These are phyloP conservation scores for Tetracentron sinense DNA, from an alignment of 164 flowering plant species.

Conservation along the genomic window DNA sequence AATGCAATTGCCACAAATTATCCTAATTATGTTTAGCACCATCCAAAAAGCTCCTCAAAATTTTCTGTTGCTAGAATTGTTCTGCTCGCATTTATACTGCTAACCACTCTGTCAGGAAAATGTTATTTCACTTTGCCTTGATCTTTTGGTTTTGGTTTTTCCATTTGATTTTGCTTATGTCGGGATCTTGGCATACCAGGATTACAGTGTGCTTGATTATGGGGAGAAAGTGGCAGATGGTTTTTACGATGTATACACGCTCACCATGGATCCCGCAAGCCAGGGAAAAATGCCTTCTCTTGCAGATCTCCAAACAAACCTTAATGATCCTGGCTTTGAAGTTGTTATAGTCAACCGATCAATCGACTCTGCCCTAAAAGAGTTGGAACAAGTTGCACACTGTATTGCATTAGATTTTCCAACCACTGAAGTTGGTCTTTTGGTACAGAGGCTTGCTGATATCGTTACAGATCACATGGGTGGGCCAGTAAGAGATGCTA, in stretches of 20 bases:
- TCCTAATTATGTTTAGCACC: no score
- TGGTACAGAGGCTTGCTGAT: constrained; percentile 87
- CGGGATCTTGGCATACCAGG: constrained; percentile 38
- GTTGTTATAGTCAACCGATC: constrained; percentile 70
- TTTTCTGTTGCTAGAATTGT: neutral
- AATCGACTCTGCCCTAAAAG: constrained; percentile 75
- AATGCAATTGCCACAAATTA: no score
- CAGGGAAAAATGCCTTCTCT: constrained; percentile 91
- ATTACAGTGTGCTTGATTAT: constrained; percentile 86
- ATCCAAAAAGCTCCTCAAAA: neutral
- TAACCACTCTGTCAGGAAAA: neutral
- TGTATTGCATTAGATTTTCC: constrained; percentile 77
- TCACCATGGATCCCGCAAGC: constrained; percentile 45
- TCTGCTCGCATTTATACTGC: neutral
- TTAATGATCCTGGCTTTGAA: constrained; percentile 69
- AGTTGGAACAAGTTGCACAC: constrained; percentile 81
- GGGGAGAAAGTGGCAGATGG: constrained; percentile 91
- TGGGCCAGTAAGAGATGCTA: constrained; percentile 91
- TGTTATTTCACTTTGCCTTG: neutral
- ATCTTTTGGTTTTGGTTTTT: neutral
- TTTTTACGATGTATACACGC: constrained; percentile 80
- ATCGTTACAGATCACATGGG: constrained; percentile 93
- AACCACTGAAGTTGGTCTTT: constrained; percentile 40
- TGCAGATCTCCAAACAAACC: constrained; percentile 59
- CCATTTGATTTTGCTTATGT: constrained; percentile 11